Evolutionary conservation across 2,329 filamentous ascomycete genomes (phyloP), one percentile per base, ranked within the genome.

Genomic region (Clonostachys rhizophaga): DNA sequence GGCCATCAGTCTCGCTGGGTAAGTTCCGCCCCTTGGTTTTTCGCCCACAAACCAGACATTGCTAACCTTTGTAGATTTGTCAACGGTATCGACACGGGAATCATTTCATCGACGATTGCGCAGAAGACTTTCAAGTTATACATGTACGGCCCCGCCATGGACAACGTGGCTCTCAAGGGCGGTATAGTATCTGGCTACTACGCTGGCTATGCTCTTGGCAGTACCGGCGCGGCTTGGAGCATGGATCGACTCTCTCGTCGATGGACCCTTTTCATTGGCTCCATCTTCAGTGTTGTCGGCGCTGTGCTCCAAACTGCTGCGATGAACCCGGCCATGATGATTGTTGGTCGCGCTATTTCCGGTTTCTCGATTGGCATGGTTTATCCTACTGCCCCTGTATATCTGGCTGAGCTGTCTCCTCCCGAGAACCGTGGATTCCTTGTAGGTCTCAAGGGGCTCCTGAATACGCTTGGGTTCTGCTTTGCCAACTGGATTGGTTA

Each of bases 401-500:
- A 62, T 46, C 47, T 60, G 14, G 54, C 58, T 6, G 58, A 62
- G 50, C 47, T 62, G 6, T 52, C 56, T 3, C 54, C 55, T 13
- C 53, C 58, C 3, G 50, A 56, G 48, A 58, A 58, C 36, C 54
- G 59, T 8, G 59, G 52, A 1, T 57, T 57, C 30, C 50, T 62
- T 10, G 58, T 59, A 33, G 55, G 47, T 1, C 50, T 65, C 8
- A 63, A 67, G 45, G 65, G 62, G 1, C 52, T 67, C 42, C 58
- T 65, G 49, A 65, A 65, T 34, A 58, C 63, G 1, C 47, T 66
- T 6, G 69, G 68, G 5, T 70, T 63, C 45, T 63, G 66, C 50
- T 45, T 55, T 12, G 68, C 65, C 3, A 64, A 62, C 39, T 71
- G 67, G 66, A 62, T 71, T 39, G 68, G 67, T 4, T 69, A 67